Base-by-base conservation (phyloP, 2,329 filamentous ascomycete species). In the Ceratocystis huliohia region DNA sequence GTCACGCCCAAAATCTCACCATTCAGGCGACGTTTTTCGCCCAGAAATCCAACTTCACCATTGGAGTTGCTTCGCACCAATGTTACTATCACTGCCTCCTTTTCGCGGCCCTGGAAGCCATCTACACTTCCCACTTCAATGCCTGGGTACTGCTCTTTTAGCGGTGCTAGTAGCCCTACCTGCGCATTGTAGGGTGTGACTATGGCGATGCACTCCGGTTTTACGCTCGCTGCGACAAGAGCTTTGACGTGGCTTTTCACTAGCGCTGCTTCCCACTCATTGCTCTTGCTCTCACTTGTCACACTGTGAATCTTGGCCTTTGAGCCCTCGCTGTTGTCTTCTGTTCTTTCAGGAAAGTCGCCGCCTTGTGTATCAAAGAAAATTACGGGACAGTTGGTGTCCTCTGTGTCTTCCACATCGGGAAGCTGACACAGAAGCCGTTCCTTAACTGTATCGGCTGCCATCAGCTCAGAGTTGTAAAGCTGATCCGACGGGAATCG, bases 291-390 rank as follows among this genome's bases (percentile, higher is more conserved):
- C 69, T 82, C 80, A 20, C 79, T 77, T 44, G 77, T 75, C 8
- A 82, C 71, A 64, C 76, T 76, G n/a, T 65, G 64, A 37, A 77
- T 75, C 69, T 76, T 81, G 3, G 75, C 75, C 69, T 79, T 81
- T 70, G 77, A 79, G 48, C 73, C 72, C 46, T 78, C 80, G 65
- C 85, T 85, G 28, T 88, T 85, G 15, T 91, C 89, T 71, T 95
- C 89, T 59, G 82, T 85, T 73, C 84, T 87, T 77, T 97, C 92
- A 0, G 88, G 86, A 68, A 93, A 96, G 72, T 95, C 89, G 0
- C 92, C 94, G 8, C 94, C 94, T 75, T 97, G 94, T 0, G 94
- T 99, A 73, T 99, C 94, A 74, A 91, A 95, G 75, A 97, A 97
- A 8, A 99, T 84, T 1, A 99, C 76, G 0, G 94, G 89, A 75